These are phyloP conservation scores for Dothideomycetidae sp. DNA, from an alignment of 2,329 filamentous ascomycete species.

Conservation along the genomic window DNA sequence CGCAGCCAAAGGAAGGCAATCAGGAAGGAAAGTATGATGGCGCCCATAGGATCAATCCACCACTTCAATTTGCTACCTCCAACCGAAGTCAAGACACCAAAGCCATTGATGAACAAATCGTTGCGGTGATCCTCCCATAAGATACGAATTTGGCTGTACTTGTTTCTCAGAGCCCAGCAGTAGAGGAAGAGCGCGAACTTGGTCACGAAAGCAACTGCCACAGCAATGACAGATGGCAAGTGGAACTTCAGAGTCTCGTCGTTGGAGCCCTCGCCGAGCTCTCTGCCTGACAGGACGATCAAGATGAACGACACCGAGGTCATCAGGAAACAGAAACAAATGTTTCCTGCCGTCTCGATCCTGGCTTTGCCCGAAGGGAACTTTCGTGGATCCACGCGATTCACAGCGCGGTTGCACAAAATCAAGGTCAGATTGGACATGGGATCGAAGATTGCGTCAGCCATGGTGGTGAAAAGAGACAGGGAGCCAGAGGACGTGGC, in stretches of 20 bases:
- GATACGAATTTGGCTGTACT: constrained; percentile 82
- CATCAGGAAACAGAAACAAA: constrained; percentile 95
- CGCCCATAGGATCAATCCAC: constrained; percentile 93
- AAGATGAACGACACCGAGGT: constrained; percentile 80
- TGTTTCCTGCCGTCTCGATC: constrained; percentile 91
- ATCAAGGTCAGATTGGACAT: constrained; percentile 79
- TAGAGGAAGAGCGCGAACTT: constrained; percentile 78
- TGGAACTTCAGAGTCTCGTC: constrained; percentile 44
- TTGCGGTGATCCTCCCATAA: constrained; percentile 96
- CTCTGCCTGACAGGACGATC: constrained; percentile 69
- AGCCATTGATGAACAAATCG: constrained; percentile 93
- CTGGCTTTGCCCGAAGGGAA: constrained; percentile 89
- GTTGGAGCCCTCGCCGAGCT: constrained; percentile 43
- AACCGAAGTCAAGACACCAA: constrained; percentile 69
- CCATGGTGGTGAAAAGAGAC: constrained; percentile 94
- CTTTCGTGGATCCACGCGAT: constrained; percentile 66
- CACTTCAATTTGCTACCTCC: constrained; percentile 72
- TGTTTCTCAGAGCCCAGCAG: constrained; percentile 80
- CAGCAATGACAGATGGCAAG: constrained; percentile 71
- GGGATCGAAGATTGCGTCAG: constrained; percentile 87
- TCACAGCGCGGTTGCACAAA: constrained; percentile 73
- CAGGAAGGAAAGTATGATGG: constrained; percentile 65
- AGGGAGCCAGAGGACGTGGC: constrained; percentile 79
- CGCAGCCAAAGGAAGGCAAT: constrained; percentile 70
- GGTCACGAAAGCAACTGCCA: constrained; percentile 67